Evolutionary conservation across 2,329 filamentous ascomycete species (phyloP).

Genomic region (Leptosphaerulina australis): DNA sequence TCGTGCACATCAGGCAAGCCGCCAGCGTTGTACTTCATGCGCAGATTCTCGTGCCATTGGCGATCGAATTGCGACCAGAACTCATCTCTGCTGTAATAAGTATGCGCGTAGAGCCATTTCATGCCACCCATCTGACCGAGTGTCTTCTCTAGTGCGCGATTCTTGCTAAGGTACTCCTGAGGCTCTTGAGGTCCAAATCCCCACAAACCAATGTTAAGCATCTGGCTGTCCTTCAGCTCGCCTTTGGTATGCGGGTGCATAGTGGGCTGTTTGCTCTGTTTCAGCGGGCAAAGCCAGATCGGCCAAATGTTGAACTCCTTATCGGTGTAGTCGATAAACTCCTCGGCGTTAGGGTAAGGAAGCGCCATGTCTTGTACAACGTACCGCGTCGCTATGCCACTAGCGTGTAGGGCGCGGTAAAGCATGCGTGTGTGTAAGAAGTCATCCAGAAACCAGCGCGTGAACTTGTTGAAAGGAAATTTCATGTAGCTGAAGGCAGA

Average conservation of each 20-base stretch:
- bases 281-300: constrained; percentile 57
- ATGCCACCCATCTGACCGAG: constrained; percentile 66
- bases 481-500: constrained; percentile 69
- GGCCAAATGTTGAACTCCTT: constrained; percentile 53
- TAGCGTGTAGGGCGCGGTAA: constrained; percentile 69
- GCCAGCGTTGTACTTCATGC: constrained; percentile 64
- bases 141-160: constrained; percentile 66
- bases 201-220: constrained; percentile 72
- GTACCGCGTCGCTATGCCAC: constrained; percentile 64
- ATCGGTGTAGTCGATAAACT: constrained; percentile 53
- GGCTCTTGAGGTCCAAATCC: constrained; percentile 66
- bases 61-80: constrained; percentile 71
- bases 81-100: constrained; percentile 70
- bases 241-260: constrained; percentile 45
- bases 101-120: constrained; percentile 74
- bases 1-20: constrained; percentile 70
- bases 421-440: constrained; percentile 69
- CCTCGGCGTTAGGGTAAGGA: constrained; percentile 51
- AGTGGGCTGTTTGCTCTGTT: constrained; percentile 40
- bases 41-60: constrained; percentile 63
- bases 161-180: constrained; percentile 57
- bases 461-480: constrained; percentile 68
- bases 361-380: constrained; percentile 68
- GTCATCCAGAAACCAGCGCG: constrained; percentile 65
- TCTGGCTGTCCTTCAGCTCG: constrained; percentile 39